Conservation (phyloP, 805 yeast genomes). For the Clavispora vitiphila region DNA sequence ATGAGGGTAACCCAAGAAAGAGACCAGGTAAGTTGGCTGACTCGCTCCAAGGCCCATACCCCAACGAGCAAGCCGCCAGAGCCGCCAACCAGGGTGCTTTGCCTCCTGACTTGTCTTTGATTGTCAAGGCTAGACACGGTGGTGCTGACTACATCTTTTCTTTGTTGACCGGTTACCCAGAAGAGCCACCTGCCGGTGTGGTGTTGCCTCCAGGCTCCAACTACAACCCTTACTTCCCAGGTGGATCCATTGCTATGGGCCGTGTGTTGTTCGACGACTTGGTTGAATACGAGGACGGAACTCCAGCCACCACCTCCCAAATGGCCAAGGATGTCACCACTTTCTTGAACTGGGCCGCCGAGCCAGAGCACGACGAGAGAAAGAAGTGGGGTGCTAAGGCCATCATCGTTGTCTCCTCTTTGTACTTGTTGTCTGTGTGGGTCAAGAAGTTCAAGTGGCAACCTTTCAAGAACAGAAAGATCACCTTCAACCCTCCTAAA, state of each 20-base stretch:
- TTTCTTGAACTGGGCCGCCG: constrained; percentile 97
- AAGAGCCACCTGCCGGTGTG: constrained; percentile 98
- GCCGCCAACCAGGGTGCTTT: constrained; percentile 99
- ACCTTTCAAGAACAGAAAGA: constrained; percentile 90
- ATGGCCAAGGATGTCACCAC: constrained; percentile 98
- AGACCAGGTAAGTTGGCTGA: constrained; percentile 98
- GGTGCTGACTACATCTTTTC: constrained; percentile 94
- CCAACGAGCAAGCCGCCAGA: constrained; percentile 98
- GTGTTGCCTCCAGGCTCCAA: constrained; percentile 87
- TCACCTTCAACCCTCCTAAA: constrained; percentile 88
- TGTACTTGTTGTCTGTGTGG: constrained; percentile 81
- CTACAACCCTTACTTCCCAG: constrained; percentile 99
- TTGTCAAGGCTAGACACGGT: constrained; percentile 99
- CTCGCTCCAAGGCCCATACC: constrained; percentile 90
- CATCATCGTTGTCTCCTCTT: constrained; percentile 66
- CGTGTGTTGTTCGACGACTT: constrained; percentile 95
- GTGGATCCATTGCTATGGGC: constrained; percentile 99
- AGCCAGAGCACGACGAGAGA: constrained; percentile 98
- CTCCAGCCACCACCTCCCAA: constrained; percentile 97
- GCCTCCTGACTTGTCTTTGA: constrained; percentile 96
- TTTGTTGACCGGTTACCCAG: constrained; percentile 96
- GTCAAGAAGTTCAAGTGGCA: constrained; percentile 99
- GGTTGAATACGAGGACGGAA: constrained; percentile 98
- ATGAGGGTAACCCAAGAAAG: constrained; percentile 95
- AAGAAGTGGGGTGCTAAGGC: constrained; percentile 96